Percentiles rank a stretch among this genome's conserved stretches.
phyloP scores from a whole-genome alignment of 1,284 basidiomycete species.

The Somion occarium region DNA sequence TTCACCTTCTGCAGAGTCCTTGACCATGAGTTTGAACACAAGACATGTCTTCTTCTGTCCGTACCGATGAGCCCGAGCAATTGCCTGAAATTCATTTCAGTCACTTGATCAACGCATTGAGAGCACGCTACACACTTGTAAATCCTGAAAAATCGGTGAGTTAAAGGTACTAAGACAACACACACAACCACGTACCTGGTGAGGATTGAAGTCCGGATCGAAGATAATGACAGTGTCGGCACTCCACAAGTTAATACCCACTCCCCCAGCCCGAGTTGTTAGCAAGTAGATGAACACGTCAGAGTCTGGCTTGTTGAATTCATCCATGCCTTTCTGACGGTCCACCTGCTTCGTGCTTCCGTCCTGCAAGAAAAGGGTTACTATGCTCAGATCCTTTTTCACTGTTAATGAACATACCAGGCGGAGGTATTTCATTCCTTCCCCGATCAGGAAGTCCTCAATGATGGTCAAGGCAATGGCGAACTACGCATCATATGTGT shows the following conservation, averaged over 20 bases:
- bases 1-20: conserved; percentile 82
- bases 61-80: conserved; percentile 83
- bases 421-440: conserved; percentile 87
- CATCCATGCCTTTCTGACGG: conserved; percentile 93
- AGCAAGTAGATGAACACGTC: conserved; percentile 90
- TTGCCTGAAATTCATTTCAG: conserved; percentile 52
- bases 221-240: conserved; percentile 92
- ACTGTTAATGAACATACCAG: conserved; percentile 73
- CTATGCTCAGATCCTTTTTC: conserved; percentile 13
- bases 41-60: conserved; percentile 80
- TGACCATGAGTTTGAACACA: conserved; percentile 91
- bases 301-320: conserved; percentile 84
- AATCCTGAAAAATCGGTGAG: conserved; percentile 41
- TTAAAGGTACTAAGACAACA: not conserved
- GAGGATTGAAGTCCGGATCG: conserved; percentile 94
- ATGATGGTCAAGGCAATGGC: conserved; percentile 88
- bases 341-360: conserved; percentile 84
- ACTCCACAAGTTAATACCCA: conserved; percentile 88
- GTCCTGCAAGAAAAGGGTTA: conserved; percentile 63
- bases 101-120: no score
- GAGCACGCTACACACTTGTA: conserved; percentile 55
- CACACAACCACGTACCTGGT: conserved; percentile 51
- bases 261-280: conserved; percentile 93
- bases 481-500: conserved; percentile 59
- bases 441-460: conserved; percentile 90